phyloP scores from a whole-genome alignment of 2,329 filamentous ascomycete species.

The Aspergillus pseudoterreus region DNA sequence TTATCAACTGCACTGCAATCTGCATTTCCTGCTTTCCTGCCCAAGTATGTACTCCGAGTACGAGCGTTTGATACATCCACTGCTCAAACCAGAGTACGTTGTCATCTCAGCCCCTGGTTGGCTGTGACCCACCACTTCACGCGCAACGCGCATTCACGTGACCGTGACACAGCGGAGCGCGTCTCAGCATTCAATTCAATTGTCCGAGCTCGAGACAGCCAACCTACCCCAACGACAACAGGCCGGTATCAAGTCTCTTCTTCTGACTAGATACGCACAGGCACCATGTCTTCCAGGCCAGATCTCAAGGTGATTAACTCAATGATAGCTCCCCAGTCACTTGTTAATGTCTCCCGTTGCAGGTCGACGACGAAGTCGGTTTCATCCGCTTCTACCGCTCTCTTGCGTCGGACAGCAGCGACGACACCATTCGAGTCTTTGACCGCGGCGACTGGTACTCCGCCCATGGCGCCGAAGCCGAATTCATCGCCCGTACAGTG shows the following conservation, averaged over 20 bases:
- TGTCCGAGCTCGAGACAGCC: background rate
- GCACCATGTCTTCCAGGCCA: slow-evolving; percentile 65
- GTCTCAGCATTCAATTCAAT: slow-evolving; percentile 5
- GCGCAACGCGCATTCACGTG: slow-evolving; percentile 36
- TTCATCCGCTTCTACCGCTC: slow-evolving; percentile 96
- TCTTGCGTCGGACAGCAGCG: slow-evolving; percentile 64
- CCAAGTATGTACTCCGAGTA: background rate
- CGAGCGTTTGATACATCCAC: background rate
- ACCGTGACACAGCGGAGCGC: slow-evolving; percentile 23
- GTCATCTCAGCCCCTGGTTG: slow-evolving; percentile 7
- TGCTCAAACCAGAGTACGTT: too few species aligned
- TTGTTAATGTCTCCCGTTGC: background rate
- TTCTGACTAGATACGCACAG: slow-evolving; percentile 12
- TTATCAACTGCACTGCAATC: too few species aligned
- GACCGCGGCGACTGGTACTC: slow-evolving; percentile 95
- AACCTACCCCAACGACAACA: slow-evolving; percentile 1
- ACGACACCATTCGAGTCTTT: slow-evolving; percentile 76
- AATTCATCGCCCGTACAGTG: slow-evolving; percentile 59
- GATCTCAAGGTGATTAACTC: slow-evolving; percentile 60
- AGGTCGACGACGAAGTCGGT: slow-evolving; percentile 94
- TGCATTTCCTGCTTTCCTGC: too few species aligned
- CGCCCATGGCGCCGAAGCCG: slow-evolving; percentile 48
- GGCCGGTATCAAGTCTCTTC: slow-evolving; percentile 9
- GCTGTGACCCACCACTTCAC: slow-evolving; percentile 14
- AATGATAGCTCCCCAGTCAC: slow-evolving; percentile 4